Evolutionary conservation across 495 filamentous ascomycete genomes (phyloP), one percentile per base, ranked within the genome.

Genomic region (Apiosordaria backusii): DNA sequence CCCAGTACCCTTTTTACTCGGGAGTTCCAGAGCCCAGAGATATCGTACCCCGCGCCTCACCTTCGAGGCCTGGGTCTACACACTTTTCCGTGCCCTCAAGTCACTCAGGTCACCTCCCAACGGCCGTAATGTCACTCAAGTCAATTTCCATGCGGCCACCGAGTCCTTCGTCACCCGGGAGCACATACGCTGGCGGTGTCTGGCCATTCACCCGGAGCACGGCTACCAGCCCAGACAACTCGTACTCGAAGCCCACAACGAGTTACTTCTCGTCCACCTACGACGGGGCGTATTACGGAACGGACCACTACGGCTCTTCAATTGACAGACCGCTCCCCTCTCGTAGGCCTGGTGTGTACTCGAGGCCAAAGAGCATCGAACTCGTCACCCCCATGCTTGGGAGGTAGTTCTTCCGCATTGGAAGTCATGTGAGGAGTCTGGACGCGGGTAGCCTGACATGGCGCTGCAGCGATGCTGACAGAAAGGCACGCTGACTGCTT

Each of bases 41-140:
- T 64, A 83, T 83, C 65, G 76, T 83, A 60, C 81, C 81, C 62
- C 81, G 80, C 63, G 81, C 81, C 25, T 82, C 80, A n/a, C 80
- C 81, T 7, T 83, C 80, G 29, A 75, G 81, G 53, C 78, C 79
- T 45, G 79, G 58, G 65, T 77, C 77, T 21, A 74, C 69, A 25
- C 69, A 77, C 65, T 72, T 76, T 66, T 79, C 80, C 13, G 79
- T 80, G 53, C 80, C 80, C 60, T 74, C 76, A 9, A 76, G 79
- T 22, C 80, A 80, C 26, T 66, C 67, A 35, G 69, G 71, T 19
- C 82, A 75, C 26, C 40, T 7, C 40, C 40, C 40, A 23, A 21
- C 52, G 35, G 80, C 81, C 64, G 75, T 82, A 57, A 75, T 78
- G 53, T 79, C 80, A 0, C 72, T 83, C 62, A 78, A 78, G 68